Evolutionary conservation across 2,329 filamentous ascomycete genomes (phyloP).

Genomic region (Colletotrichum sublineola): DNA sequence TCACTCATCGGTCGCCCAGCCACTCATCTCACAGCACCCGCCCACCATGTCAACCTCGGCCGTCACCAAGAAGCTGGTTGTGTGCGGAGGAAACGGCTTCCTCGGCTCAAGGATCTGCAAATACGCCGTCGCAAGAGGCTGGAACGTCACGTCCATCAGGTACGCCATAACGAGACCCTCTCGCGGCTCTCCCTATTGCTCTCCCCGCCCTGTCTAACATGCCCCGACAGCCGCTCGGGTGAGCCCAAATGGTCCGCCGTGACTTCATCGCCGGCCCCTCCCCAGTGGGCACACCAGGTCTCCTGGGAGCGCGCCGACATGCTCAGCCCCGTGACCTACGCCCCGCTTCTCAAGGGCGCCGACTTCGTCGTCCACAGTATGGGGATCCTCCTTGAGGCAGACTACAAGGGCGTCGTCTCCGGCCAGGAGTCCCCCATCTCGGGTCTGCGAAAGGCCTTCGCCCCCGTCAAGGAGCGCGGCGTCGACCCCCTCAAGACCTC

Average conservation of each 20-base stretch:
- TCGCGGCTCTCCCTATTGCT: conserved; percentile 14
- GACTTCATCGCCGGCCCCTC: conserved; percentile 77
- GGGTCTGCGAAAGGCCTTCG: conserved; percentile 85
- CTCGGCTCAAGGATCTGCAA: conserved; percentile 91
- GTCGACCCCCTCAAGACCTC: conserved; percentile 77
- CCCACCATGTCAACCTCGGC: conserved; percentile 64
- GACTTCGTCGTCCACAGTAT: conserved; percentile 93
- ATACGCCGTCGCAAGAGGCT: conserved; percentile 85
- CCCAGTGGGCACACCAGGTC: conserved; percentile 85
- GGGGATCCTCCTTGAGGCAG: conserved; percentile 95
- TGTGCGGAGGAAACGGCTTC: conserved; percentile 95
- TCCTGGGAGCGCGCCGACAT: conserved; percentile 92
- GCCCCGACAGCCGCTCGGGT: conserved; percentile 80
- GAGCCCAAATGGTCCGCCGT: conserved; percentile 87
- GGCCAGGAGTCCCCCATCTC: conserved; percentile 86
- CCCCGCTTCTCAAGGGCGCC: conserved; percentile 79
- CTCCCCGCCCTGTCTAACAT: conserved; percentile 43
- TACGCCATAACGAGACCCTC: conserved; percentile 54
- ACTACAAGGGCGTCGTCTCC: conserved; percentile 93
- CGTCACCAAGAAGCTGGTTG: conserved; percentile 82
- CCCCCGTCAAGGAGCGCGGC: conserved; percentile 71
- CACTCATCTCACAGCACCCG: conserved; percentile 11
- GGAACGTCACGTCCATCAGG: conserved; percentile 95
- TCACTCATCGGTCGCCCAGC: conserved; percentile 1
- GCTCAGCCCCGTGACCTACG: conserved; percentile 84